Evolutionary conservation across 2,329 filamentous ascomycete species (phyloP).

Genomic region (Nectriaceae sp.): DNA sequence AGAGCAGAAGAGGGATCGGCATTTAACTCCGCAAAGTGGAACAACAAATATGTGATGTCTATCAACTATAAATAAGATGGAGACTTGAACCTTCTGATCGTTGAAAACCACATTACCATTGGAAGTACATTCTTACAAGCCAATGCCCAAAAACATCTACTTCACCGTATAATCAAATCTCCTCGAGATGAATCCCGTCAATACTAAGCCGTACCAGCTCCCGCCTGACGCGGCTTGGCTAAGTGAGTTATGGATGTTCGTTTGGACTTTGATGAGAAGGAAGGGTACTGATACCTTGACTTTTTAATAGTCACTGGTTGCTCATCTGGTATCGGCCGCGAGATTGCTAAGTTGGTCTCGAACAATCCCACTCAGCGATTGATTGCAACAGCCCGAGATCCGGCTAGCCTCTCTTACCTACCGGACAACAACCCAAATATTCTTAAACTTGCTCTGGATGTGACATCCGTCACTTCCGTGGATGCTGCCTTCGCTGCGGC

Average conservation of each 20-base stretch:
- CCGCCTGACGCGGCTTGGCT: constrained; percentile 42
- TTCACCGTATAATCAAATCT: no score
- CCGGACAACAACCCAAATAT: constrained; percentile 37
- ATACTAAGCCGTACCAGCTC: constrained; percentile 34
- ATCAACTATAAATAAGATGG: no score
- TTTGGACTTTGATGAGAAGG: no score
- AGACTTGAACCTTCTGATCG: no score
- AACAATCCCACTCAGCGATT: constrained; percentile 40
- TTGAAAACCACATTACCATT: no score
- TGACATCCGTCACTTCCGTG: constrained; percentile 43
- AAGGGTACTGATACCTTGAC: no score
- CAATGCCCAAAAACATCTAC: no score
- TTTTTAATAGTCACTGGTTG: constrained; percentile 47
- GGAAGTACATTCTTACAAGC: no score
- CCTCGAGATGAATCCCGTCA: constrained; percentile 30
- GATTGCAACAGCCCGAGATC: constrained; percentile 51
- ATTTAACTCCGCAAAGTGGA: no score
- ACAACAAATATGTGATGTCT: no score
- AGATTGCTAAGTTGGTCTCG: constrained; percentile 40
- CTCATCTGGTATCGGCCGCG: constrained; percentile 49
- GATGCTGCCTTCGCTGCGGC: constrained; percentile 35
- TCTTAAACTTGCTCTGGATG: constrained; percentile 49
- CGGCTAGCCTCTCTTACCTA: constrained; percentile 41
- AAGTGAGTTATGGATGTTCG: constrained; percentile 28
- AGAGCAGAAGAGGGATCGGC: no score